A percentile compares a stretch with the other conserved stretches of the same genome.
These are phyloP conservation scores for Naganishia vishniacii DNA, from an alignment of 768 basidiomycete genomes.

Conservation along the genomic window DNA sequence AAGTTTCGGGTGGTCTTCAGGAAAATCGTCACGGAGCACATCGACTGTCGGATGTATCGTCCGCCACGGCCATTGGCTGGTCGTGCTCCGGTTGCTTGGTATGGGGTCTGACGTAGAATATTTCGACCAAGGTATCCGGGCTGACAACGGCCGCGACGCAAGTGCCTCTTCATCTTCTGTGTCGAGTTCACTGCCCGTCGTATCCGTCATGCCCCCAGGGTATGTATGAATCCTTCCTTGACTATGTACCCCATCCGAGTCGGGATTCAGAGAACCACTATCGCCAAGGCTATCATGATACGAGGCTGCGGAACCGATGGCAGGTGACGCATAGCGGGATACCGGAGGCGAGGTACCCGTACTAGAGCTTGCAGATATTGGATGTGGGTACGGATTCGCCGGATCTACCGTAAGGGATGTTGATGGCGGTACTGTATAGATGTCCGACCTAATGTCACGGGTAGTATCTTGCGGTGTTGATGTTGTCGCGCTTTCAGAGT, in stretches of 20 bases:
- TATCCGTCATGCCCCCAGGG: not conserved
- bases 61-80: constrained; percentile 11
- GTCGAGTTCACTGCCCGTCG: constrained; percentile 10
- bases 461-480: not conserved
- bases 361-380: not conserved
- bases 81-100: not conserved
- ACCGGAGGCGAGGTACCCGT: not conserved
- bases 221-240: not conserved
- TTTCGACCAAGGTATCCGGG: constrained; percentile 1
- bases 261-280: not conserved
- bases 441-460: not conserved
- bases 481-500: not conserved
- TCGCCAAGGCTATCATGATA: constrained; percentile 3
- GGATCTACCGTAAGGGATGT: not conserved
- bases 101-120: not conserved
- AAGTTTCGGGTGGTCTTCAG: not conserved
- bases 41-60: not conserved
- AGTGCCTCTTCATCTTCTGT: constrained; percentile 7
- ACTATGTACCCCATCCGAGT: not conserved
- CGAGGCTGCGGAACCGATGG: not conserved
- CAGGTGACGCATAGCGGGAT: constrained; percentile 8
- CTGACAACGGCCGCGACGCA: not conserved
- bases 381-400: not conserved
- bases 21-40: not conserved
- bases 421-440: not conserved